A percentile compares a stretch with the other conserved stretches of the same genome.
These are phyloP conservation scores for Plenodomus biglobosus DNA, from an alignment of 2,329 filamentous ascomycete genomes.

Conservation along the genomic window DNA sequence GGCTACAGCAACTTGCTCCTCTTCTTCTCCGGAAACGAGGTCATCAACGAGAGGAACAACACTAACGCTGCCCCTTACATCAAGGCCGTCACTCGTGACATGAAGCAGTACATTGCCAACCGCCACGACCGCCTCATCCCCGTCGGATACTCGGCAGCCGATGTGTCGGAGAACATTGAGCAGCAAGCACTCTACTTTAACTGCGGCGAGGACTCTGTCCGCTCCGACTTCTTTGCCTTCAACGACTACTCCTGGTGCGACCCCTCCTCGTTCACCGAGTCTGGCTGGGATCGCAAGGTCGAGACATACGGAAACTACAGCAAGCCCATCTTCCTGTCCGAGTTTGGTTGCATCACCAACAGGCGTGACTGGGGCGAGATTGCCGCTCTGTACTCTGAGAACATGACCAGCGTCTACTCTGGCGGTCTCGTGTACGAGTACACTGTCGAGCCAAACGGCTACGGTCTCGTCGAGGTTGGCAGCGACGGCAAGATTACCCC, in stretches of 20 bases:
- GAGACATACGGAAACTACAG: slow-evolving; percentile 41
- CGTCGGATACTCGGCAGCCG: slow-evolving; percentile 80
- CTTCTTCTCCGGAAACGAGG: slow-evolving; percentile 79
- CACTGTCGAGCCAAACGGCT: slow-evolving; percentile 65
- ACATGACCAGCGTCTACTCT: slow-evolving; percentile 92
- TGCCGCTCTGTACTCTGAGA: slow-evolving; percentile 69
- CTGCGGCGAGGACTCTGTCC: slow-evolving; percentile 81
- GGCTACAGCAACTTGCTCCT: slow-evolving; percentile 83
- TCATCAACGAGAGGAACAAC: slow-evolving; percentile 67
- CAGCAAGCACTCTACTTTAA: slow-evolving; percentile 91
- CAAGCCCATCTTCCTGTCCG: slow-evolving; percentile 75
- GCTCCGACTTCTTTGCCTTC: slow-evolving; percentile 86
- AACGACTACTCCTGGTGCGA: slow-evolving; percentile 80
- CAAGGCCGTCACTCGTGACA: slow-evolving; percentile 73
- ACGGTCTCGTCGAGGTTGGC: slow-evolving; percentile 72
- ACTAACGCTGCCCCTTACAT: slow-evolving; percentile 70
- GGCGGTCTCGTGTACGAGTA: slow-evolving; percentile 97
- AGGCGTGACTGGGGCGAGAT: slow-evolving; percentile 81
- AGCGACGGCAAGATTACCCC: slow-evolving; percentile 57
- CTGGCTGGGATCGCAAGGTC: slow-evolving; percentile 69
- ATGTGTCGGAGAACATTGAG: slow-evolving; percentile 81
- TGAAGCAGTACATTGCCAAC: slow-evolving; percentile 78
- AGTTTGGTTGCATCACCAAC: slow-evolving; percentile 87
- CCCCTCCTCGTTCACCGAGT: slow-evolving; percentile 62
- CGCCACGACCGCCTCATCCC: slow-evolving; percentile 68